Evolutionary conservation across 2,329 filamentous ascomycete genomes (phyloP), one percentile per base, ranked within the genome.

Genomic region (Paradendryphiella salina): DNA sequence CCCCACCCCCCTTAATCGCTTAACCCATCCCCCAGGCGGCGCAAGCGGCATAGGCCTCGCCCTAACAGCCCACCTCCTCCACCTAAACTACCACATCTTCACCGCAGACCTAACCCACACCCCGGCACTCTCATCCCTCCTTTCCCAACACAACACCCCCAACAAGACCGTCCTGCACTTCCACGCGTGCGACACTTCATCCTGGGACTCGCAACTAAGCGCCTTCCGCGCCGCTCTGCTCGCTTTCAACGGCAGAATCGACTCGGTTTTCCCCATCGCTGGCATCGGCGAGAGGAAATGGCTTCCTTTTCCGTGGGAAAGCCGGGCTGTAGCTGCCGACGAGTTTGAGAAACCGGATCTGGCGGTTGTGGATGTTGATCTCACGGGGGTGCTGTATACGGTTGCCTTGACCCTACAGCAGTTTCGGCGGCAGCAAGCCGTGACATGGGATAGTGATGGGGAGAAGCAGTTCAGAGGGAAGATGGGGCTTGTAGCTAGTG

Each of bases 41-140:
- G 61, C 60, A 40, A 65, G 66, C 41, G 73, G 73, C 47, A 74
- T 75, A 20, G 72, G 67, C 10, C 64, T 52, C 10, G 70, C 71
- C 7, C 59, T 74, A 4, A 55, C 64, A 13, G 41, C 60, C 9
- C 65, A 66, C 49, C 68, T 74, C 26, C 57, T 67, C 10, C 45
- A 43, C 3, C 57, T 61, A 52, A 61, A 62, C 59, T 77, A 81
- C 53, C 74, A 77, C 32, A 78, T 84, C 29, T 78, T 77, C 48
- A 79, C 80, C 2, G 73, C 81, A 23, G 74, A 76, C 23, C 23
- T 26, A 26, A 26, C 23, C 23, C 8, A 2, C 23, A 26, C 23
- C 2, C 23, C 23, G 2, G 8, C 23, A 7, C 23, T 26, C 23
- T 26, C 23, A 7, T 26, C 23, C 23, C 23, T 26, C 23, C 23